Percentiles rank a stretch among this genome's conserved stretches.
phyloP scores from a whole-genome alignment of 306 rosid species.

The Vachellia collinsii region DNA sequence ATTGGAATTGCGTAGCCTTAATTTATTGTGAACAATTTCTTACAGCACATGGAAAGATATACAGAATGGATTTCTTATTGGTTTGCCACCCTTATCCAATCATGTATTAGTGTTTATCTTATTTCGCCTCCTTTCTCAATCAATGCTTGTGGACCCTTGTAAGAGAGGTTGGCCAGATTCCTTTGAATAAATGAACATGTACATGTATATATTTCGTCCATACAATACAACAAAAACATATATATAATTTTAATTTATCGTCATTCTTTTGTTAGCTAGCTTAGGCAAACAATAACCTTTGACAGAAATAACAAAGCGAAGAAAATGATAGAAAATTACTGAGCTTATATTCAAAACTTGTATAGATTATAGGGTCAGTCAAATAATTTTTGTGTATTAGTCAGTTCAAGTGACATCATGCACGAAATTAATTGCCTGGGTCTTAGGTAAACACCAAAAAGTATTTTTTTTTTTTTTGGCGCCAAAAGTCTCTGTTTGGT shows the following conservation, averaged over 20 bases:
- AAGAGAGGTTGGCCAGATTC: constrained; percentile 30
- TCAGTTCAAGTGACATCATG: constrained; percentile 46
- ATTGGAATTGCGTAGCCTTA: not conserved
- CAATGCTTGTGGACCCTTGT: constrained; percentile 31
- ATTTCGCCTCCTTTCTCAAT: constrained; percentile 23
- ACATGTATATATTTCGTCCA: not conserved
- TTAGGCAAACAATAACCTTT: not conserved
- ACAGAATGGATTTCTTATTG: not conserved
- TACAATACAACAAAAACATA: constrained; percentile 1
- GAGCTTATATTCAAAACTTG: constrained; percentile 19
- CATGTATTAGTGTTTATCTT: constrained; percentile 1
- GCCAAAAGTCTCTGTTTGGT: constrained; percentile 26
- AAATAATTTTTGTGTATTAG: not conserved
- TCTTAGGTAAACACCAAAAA: constrained; percentile 28
- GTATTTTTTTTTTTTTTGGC: not conserved
- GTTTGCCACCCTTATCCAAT: constrained; percentile 38
- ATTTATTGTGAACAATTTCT: constrained; percentile 35
- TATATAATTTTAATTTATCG: not conserved
- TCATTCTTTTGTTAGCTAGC: not conserved
- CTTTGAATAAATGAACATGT: constrained; percentile 6
- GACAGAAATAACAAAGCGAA: not conserved
- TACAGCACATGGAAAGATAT: constrained; percentile 16
- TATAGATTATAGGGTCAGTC: constrained; percentile 25
- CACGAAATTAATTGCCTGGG: constrained; percentile 14
- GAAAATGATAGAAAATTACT: not conserved